These are phyloP conservation scores for Boechera retrofracta DNA, from an alignment of 345 rosid species.

Conservation along the genomic window DNA sequence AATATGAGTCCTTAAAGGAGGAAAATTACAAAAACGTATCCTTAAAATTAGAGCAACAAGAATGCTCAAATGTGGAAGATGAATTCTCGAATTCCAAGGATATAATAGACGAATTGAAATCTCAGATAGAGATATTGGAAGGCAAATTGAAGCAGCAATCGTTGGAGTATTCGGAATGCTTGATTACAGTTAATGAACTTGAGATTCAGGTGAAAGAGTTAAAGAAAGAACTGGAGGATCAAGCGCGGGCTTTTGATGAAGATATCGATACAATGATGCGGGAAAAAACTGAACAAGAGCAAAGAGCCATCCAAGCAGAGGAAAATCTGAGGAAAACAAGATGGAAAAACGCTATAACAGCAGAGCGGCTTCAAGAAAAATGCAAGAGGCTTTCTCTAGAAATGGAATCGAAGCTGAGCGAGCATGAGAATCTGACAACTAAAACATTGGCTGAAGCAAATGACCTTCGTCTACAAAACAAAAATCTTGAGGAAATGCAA, in stretches of 20 bases:
- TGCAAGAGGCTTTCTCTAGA: constrained; percentile 73
- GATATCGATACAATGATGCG: constrained; percentile 65
- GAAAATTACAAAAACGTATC: constrained; percentile 57
- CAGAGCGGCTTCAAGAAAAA: constrained; percentile 89
- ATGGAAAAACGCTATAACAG: constrained; percentile 77
- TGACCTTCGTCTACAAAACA: constrained; percentile 62
- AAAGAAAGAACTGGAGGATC: constrained; percentile 69
- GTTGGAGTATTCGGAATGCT: constrained; percentile 66
- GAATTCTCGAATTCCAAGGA: constrained; percentile 52
- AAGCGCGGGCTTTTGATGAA: constrained; percentile 65
- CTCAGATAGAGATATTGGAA: constrained; percentile 65
- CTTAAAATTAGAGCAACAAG: constrained; percentile 57
- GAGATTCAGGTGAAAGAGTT: constrained; percentile 67
- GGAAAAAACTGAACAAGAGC: constrained; percentile 75
- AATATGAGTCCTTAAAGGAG: constrained; percentile 67
- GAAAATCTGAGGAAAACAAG: constrained; percentile 75
- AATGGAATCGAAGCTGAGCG: constrained; percentile 77
- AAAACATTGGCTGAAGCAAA: constrained; percentile 71
- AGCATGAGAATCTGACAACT: constrained; percentile 68
- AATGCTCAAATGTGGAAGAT: constrained; percentile 48
- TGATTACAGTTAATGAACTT: constrained; percentile 63
- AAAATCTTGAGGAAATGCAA: constrained; percentile 70
- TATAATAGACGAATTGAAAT: constrained; percentile 56
- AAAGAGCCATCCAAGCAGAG: constrained; percentile 89
- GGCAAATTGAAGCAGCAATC: constrained; percentile 69